Conservation (phyloP, 257 asterid species). For the Nicotiana attenuata region DNA sequence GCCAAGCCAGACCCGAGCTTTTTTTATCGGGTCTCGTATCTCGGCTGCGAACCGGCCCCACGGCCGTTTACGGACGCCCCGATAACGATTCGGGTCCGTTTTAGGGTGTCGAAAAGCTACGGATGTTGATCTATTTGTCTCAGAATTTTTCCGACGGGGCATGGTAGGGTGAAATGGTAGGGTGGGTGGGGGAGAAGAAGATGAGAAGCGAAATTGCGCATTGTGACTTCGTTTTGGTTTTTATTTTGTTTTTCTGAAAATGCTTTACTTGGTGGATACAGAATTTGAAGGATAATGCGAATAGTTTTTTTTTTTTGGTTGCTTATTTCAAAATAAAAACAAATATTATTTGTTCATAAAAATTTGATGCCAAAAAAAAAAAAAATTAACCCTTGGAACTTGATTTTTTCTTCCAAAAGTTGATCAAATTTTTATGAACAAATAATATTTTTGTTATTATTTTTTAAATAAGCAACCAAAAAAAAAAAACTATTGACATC, state of each 20-base stretch:
- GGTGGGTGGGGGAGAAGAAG: neutral
- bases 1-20: neutral
- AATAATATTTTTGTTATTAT: no score
- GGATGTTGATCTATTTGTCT: neutral
- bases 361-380: no score
- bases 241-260: neutral
- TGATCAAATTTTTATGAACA: no score
- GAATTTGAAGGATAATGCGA: neutral
- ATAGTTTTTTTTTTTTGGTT: neutral
- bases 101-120: neutral
- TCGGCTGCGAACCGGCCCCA: neutral
- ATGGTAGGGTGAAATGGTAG: neutral
- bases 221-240: neutral
- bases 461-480: no score
- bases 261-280: neutral
- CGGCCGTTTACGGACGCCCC: neutral
- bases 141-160: neutral
- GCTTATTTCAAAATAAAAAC: no score
- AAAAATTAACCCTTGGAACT: no score
- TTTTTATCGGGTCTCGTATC: neutral
- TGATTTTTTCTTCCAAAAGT: no score
- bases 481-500: no score
- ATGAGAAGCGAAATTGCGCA: neutral
- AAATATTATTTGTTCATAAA: no score
- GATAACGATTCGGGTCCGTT: neutral